Conservation (phyloP, 345 rosid species). For the Eucalyptus lansdowneana region DNA sequence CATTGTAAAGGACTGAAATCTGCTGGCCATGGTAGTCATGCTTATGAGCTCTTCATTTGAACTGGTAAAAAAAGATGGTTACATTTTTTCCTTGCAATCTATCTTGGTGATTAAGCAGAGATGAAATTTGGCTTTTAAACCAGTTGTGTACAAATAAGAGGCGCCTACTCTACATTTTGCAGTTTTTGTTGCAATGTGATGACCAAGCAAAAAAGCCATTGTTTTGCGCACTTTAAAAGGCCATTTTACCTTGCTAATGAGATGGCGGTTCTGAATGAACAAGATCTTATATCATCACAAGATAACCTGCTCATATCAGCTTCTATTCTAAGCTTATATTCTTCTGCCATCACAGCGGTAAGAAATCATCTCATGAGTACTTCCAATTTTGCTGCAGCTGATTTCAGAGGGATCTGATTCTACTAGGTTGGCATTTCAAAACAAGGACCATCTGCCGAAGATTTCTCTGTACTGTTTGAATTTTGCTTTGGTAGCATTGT, state of each 20-base stretch:
- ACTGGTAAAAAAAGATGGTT: neutral
- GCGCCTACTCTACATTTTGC: neutral
- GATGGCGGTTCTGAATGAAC: neutral
- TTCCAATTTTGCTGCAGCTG: neutral
- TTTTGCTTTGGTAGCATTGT: neutral
- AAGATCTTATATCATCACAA: neutral
- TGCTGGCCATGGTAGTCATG: neutral
- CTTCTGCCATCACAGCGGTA: neutral
- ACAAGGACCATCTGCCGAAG: neutral
- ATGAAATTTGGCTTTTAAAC: neutral
- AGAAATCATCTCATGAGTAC: neutral
- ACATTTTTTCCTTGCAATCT: neutral
- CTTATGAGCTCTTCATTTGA: neutral
- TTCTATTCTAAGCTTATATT: neutral
- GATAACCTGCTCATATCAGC: neutral
- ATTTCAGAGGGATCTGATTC: neutral
- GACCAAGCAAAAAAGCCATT: neutral
- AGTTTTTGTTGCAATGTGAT: neutral
- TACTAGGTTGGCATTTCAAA: neutral
- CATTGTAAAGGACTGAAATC: neutral
- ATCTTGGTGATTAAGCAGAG: neutral
- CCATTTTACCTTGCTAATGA: neutral
- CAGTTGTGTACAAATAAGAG: neutral
- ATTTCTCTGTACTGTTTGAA: neutral
- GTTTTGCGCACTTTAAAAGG: neutral